Evolutionary conservation across 331 rosid species (phyloP).

Genomic region (Quercus tomentella): DNA sequence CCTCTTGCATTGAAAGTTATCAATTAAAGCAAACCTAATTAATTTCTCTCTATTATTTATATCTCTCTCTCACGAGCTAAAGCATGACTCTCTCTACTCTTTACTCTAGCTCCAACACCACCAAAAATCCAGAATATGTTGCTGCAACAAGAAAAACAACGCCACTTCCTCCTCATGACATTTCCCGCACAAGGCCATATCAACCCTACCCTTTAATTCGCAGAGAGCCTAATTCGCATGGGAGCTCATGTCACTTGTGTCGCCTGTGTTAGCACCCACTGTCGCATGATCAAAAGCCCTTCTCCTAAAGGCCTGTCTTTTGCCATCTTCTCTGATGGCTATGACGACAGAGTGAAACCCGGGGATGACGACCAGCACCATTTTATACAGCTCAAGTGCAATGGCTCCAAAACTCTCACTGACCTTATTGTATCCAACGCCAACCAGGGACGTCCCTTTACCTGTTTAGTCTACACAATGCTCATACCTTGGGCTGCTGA

Average conservation of each 20-base stretch:
- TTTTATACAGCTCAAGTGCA: neutral
- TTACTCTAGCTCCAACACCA: neutral
- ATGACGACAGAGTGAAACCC: slow-evolving; percentile 22
- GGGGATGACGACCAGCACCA: neutral
- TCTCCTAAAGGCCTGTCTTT: neutral
- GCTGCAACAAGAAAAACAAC: neutral
- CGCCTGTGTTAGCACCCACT: neutral
- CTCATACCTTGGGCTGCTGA: too few relatives aligned
- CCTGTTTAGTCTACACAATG: neutral
- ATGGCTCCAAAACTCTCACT: slow-evolving; percentile 19
- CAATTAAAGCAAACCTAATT: too few relatives aligned
- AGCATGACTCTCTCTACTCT: too few relatives aligned
- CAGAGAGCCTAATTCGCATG: slow-evolving; percentile 1
- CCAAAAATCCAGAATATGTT: neutral
- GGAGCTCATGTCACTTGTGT: slow-evolving; percentile 2
- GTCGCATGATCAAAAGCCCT: neutral
- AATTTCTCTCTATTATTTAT: too few relatives aligned
- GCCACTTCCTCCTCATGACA: slow-evolving; percentile 11
- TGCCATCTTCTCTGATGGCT: slow-evolving; percentile 32
- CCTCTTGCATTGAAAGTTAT: neutral
- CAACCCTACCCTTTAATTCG: slow-evolving; percentile 12
- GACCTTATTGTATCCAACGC: slow-evolving; percentile 8
- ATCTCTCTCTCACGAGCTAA: too few relatives aligned
- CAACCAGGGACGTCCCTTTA: slow-evolving; percentile 11
- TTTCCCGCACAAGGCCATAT: slow-evolving; percentile 14